These are phyloP conservation scores for Psilocybe cyanescens DNA, from an alignment of 768 basidiomycete genomes.

Conservation along the genomic window DNA sequence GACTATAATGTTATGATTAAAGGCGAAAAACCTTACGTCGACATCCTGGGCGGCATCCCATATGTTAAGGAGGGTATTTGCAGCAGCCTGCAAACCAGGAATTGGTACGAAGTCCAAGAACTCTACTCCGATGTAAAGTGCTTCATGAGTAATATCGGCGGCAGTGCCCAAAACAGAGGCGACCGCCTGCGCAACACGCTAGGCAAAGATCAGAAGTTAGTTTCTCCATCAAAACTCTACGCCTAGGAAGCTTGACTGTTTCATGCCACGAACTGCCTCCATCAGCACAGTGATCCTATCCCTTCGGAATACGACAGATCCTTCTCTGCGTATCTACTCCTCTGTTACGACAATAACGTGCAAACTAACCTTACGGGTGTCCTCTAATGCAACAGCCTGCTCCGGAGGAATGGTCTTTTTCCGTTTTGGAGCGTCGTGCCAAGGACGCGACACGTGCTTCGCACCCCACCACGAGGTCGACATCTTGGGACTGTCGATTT, in stretches of 20 bases:
- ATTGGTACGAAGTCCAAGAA: conserved; percentile 55
- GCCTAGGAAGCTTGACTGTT: not conserved
- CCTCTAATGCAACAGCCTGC: conserved; percentile 40
- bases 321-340: not conserved
- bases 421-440: conserved; percentile 32
- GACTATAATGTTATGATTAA: not conserved
- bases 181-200: conserved; percentile 42
- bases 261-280: not conserved
- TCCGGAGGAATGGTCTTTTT: conserved; percentile 40
- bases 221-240: not conserved
- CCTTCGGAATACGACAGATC: not conserved
- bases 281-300: not conserved
- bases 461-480: conserved; percentile 28
- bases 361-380: conserved; percentile 36
- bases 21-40: conserved; percentile 50
- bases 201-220: conserved; percentile 1
- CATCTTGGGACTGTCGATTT: conserved; percentile 19
- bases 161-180: conserved; percentile 44
- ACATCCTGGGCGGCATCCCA: conserved; percentile 67
- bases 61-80: conserved; percentile 55
- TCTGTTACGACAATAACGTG: not conserved
- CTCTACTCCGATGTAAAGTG: conserved; percentile 43
- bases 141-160: conserved; percentile 46
- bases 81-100: conserved; percentile 56
- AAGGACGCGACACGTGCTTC: conserved; percentile 30